A percentile compares a stretch with the other conserved stretches of the same genome.
These are phyloP conservation scores for Monosporascus sp. DNA, from an alignment of 2,329 filamentous ascomycete genomes.

Conservation along the genomic window DNA sequence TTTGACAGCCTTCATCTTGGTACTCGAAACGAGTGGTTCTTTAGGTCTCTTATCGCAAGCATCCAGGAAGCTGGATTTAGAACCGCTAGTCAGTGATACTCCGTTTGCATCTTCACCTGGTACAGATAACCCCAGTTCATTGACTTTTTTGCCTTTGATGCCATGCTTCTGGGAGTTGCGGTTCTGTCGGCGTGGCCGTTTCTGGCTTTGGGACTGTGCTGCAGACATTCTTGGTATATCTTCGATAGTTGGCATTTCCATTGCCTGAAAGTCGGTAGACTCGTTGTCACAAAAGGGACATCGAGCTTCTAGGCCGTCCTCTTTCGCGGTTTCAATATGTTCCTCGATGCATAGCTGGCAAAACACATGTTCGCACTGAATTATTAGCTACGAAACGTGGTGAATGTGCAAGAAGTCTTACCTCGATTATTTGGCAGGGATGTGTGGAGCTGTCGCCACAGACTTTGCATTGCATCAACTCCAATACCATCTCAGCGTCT, in stretches of 20 bases:
- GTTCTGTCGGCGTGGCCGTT: not conserved
- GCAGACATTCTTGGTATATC: not conserved
- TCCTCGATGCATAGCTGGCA: not conserved
- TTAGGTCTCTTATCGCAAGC: not conserved
- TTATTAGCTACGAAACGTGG: not conserved
- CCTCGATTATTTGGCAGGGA: not conserved
- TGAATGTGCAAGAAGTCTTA: not conserved
- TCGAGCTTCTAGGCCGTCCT: not conserved
- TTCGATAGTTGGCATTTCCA: not conserved
- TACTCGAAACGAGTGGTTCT: not conserved
- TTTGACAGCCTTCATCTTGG: slow-evolving; percentile 1
- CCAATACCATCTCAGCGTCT: not conserved
- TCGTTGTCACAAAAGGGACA: not conserved
- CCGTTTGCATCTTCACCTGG: not conserved
- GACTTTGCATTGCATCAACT: not conserved
- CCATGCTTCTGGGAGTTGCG: not conserved
- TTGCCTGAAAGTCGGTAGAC: not conserved
- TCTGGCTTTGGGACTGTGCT: not conserved
- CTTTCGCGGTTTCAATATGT: not conserved
- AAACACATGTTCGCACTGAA: not conserved
- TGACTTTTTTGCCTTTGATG: no score
- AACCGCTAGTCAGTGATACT: not conserved
- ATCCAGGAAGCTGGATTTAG: not conserved
- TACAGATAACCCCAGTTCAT: not conserved
- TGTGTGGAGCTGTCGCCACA: not conserved